A percentile compares a stretch with the other conserved stretches of the same genome.
These are phyloP conservation scores for Rutidosis leptorrhynchoides DNA, from an alignment of 129 eudicot genomes.

Conservation along the genomic window DNA sequence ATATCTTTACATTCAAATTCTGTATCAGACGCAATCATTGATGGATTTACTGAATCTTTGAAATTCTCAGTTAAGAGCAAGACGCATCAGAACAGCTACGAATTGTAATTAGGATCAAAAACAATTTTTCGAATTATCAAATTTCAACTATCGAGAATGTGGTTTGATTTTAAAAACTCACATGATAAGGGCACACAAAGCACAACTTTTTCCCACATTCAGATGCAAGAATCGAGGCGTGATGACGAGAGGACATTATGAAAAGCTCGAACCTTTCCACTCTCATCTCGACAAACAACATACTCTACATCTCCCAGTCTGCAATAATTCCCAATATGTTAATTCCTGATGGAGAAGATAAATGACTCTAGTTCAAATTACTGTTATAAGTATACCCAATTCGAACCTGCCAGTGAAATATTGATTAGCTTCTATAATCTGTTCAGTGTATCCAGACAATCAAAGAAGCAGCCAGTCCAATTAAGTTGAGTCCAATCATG, in stretches of 20 bases:
- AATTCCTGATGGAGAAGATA: no score
- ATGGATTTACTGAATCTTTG: no score
- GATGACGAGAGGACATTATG: conserved; percentile 99
- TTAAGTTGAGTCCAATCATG: no score
- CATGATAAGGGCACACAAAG: conserved; percentile 97
- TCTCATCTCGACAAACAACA: conserved; percentile 74
- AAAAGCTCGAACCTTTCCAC: conserved; percentile 65
- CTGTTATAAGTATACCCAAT: not conserved
- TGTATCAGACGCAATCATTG: no score
- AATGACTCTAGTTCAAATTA: not conserved
- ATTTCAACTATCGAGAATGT: not conserved
- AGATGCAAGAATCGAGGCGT: conserved; percentile 80
- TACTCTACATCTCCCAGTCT: conserved; percentile 82
- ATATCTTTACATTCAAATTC: no score
- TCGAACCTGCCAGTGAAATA: conserved; percentile 90
- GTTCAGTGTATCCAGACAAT: conserved; percentile 75
- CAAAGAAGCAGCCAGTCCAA: no score
- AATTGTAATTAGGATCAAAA: no score
- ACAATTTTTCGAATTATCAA: not conserved
- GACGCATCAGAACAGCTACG: no score
- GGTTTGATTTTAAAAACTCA: no score
- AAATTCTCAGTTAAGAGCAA: no score
- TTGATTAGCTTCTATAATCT: conserved; percentile 56
- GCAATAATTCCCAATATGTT: conserved; percentile 30
- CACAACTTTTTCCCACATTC: conserved; percentile 75